phyloP scores from a whole-genome alignment of 768 basidiomycete genomes.

The Cystobasidiopsis lactophilus region DNA sequence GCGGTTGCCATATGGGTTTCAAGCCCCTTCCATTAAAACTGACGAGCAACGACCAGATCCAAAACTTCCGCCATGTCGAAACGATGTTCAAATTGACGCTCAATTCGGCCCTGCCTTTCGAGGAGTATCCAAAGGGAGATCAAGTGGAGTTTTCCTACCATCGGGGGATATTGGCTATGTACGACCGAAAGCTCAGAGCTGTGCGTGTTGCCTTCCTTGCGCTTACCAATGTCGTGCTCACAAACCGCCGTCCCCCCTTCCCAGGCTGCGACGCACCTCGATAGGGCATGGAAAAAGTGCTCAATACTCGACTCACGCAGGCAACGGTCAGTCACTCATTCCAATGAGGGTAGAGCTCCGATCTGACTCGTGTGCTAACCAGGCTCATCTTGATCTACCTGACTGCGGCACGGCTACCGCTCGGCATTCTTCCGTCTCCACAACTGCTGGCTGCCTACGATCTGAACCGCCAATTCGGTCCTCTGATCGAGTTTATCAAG shows the following conservation, averaged over 20 bases:
- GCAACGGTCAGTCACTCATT: no score
- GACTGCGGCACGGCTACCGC: conserved; percentile 12
- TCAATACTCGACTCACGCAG: no score
- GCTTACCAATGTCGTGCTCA: no score
- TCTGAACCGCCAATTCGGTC: conserved; percentile 7
- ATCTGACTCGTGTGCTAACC: no score
- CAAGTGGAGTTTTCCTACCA: conserved; percentile 16
- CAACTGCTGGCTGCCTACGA: conserved; percentile 11
- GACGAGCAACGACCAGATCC: conserved; percentile 3
- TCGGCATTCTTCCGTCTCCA: conserved; percentile 14
- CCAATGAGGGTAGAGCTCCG: no score
- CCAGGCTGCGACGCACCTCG: no score
- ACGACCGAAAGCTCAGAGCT: conserved; percentile 15
- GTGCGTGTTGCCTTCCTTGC: no score
- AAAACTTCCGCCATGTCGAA: conserved; percentile 18
- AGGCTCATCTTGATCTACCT: conserved; percentile 19
- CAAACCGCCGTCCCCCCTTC: no score
- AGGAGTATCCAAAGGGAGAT: conserved; percentile 14
- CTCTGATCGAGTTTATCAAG: conserved; percentile 7
- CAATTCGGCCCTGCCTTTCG: conserved; percentile 8
- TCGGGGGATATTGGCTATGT: conserved; percentile 16
- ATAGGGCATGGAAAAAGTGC: no score
- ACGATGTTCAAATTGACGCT: conserved; percentile 17
- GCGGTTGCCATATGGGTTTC: no score
- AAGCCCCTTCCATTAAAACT: background rate